These are phyloP conservation scores for carrot (Daucus carota) DNA, from an alignment of 129 eudicot genomes.

Conservation along the genomic window DH1_v3.0 NC_030386.2:31226001-31226500, in stretches of 20 bases:
- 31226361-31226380: conserved; percentile 81
- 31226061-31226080: neutral
- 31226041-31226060: neutral
- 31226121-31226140: neutral
- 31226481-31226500: neutral
- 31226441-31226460: neutral
- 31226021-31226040: neutral
- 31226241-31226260: neutral
- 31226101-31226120: neutral
- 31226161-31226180: neutral
- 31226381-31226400: conserved; percentile 89
- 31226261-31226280: conserved; percentile 81
- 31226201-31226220: neutral
- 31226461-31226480: neutral
- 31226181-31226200: neutral
- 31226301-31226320: conserved; percentile 81
- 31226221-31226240: conserved; percentile 1
- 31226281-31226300: conserved; percentile 80
- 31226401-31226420: conserved; percentile 87
- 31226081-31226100: neutral
- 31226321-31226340: conserved; percentile 73
- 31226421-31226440: conserved; percentile 48
- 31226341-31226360: conserved; percentile 98
- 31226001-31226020: neutral
- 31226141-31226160: neutral